These are phyloP conservation scores for Peronospora tabacina DNA, from an alignment of 352 stramenopile genomes.

Conservation along the genomic window DNA sequence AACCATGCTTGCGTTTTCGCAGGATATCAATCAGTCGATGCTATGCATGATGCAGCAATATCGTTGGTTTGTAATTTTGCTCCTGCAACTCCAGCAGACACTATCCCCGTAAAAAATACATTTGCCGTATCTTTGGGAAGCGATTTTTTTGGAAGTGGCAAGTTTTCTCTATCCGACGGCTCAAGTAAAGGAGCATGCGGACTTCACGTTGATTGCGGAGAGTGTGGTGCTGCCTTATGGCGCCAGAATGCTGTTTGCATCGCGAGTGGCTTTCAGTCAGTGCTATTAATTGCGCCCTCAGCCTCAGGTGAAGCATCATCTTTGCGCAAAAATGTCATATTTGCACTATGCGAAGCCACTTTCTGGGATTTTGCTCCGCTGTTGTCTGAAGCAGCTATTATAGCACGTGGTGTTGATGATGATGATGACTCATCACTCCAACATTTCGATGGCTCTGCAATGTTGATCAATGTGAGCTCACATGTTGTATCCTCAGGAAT, in stretches of 20 bases:
- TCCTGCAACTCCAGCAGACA: constrained; percentile 18
- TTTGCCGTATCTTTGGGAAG: constrained; percentile 33
- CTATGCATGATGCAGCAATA: constrained; percentile 16
- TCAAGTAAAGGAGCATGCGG: constrained; percentile 9
- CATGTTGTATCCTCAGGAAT: constrained; percentile 17
- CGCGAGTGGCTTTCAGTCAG: constrained; percentile 43
- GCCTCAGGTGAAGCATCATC: constrained; percentile 5
- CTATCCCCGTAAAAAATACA: constrained; percentile 36
- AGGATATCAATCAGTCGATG: constrained; percentile 28
- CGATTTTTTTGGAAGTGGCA: constrained; percentile 38
- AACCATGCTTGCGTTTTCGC: constrained; percentile 67
- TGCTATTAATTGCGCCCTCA: constrained; percentile 28
- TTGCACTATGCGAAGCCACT: constrained; percentile 56
- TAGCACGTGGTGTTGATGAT: constrained; percentile 15
- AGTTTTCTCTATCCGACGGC: constrained; percentile 32
- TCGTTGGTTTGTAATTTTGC: constrained; percentile 25
- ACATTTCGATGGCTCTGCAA: constrained; percentile 25
- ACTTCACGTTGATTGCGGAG: constrained; percentile 23
- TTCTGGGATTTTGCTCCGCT: constrained; percentile 64
- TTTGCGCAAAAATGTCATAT: constrained; percentile 32
- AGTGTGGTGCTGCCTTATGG: constrained; percentile 45
- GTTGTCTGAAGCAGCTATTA: constrained; percentile 39
- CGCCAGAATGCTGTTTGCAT: constrained; percentile 33
- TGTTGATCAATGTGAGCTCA: constrained; percentile 37
- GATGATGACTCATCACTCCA: constrained; percentile 11